Base-by-base conservation (phyloP, 148 eudicot species). In the Polygonum maritimum region DNA sequence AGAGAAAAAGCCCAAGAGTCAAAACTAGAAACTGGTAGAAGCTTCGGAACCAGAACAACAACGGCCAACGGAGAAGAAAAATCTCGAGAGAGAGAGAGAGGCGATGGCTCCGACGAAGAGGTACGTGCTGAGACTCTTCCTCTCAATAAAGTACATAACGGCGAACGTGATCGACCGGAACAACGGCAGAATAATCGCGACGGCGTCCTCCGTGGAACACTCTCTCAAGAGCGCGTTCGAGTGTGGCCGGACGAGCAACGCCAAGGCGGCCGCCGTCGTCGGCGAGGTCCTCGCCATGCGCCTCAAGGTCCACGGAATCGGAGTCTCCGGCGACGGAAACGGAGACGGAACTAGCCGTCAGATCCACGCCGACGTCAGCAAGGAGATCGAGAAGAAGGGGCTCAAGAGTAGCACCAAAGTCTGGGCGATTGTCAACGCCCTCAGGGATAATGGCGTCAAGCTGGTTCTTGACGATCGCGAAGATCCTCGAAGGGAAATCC, bases 381-480 rank as follows among this genome's bases (percentile, higher is more conserved):
- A 81, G 69, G 80, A 81, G 74, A 62, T 81, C 40, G 69, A 74
- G 75, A 81, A 77, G 77, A 81, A 81, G 54, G 83, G 79, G 22
- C 40, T 49, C 18, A 63, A 65, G 57, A 77, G 69, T 36, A n/a
- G 47, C 11, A 83, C 86, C 39, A 87, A 85, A 81, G 80, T 87
- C 1, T 84, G 86, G 89, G 89, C 84, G 40, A 48, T 87, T 78
- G 84, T 84, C 33, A 81, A 87, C 71, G 84, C 86, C 14, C 83
- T 87, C 5, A 84, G 69, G 48, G 54, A 77, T 70, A 73, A 74
- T 63, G 83, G 80, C 0, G 83, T 81, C 14, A 81, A 80, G 60
- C n/a, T 76, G 21, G 26, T 85, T 45, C 74, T 76, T 2, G 87
- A 80, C 44, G 85, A 82, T 15, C 69, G 71, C 51, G 73, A 31